These are phyloP conservation scores for Dactylella cylindrospora DNA, from an alignment of 2,329 filamentous ascomycete species.

Conservation along the genomic window DNA sequence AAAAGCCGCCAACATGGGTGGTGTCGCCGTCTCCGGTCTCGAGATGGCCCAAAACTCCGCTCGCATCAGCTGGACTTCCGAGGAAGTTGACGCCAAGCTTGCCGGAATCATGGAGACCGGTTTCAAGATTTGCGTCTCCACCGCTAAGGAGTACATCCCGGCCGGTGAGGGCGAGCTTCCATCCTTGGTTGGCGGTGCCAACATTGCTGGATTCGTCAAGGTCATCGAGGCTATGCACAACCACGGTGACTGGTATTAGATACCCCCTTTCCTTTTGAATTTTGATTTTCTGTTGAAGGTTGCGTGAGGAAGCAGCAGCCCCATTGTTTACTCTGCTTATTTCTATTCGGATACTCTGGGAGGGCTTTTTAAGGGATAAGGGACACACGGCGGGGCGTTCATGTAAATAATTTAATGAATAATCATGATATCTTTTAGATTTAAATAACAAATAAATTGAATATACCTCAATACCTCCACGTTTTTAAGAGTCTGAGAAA, in stretches of 20 bases:
- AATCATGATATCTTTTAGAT: too few species aligned
- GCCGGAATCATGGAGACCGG: conserved; percentile 93
- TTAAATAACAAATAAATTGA: too few species aligned
- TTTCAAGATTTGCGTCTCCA: conserved; percentile 85
- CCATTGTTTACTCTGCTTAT: too few species aligned
- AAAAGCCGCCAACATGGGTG: conserved; percentile 96
- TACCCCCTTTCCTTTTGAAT: neutral
- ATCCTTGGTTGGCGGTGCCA: conserved; percentile 86
- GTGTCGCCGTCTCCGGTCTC: conserved; percentile 93
- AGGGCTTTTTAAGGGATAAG: too few species aligned
- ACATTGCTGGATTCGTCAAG: conserved; percentile 98
- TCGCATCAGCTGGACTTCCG: conserved; percentile 78
- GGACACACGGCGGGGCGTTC: too few species aligned
- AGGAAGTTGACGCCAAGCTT: conserved; percentile 89
- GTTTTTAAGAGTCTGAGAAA: too few species aligned
- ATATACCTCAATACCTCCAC: too few species aligned
- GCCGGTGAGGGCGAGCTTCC: conserved; percentile 80
- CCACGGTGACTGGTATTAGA: conserved; percentile 83
- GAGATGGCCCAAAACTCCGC: conserved; percentile 99
- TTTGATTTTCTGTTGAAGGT: too few species aligned
- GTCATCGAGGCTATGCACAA: conserved; percentile 91
- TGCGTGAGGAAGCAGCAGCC: too few species aligned
- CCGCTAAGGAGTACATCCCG: conserved; percentile 83
- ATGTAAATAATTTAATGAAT: too few species aligned
- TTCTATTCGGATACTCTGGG: too few species aligned